Conservation (phyloP, 805 yeast genomes). For the Teunomyces pallodes region DNA sequence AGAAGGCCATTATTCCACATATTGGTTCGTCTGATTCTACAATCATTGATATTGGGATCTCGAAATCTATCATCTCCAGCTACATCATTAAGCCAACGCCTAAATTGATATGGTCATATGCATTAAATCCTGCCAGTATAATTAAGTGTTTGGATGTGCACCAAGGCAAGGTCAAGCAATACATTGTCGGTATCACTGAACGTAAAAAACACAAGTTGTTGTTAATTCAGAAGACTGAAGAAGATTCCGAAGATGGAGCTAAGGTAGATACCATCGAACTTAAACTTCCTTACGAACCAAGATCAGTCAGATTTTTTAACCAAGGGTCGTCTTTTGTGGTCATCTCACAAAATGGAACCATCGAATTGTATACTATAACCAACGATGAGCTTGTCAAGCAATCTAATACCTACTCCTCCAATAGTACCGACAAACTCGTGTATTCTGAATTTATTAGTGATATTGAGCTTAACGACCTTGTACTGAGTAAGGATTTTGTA, state of each 20-base stretch:
- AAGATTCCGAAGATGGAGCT: conserved; percentile 5
- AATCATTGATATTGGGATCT: conserved; percentile 49
- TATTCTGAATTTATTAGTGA: conserved; percentile 26
- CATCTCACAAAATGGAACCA: conserved; percentile 27
- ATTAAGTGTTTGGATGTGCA: conserved; percentile 42
- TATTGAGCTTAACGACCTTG: conserved; percentile 15
- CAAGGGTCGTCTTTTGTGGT: conserved; percentile 12
- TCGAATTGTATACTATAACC: conserved; percentile 15
- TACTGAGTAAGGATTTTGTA: conserved; percentile 23
- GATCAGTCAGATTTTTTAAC: conserved; percentile 6
- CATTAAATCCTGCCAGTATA: conserved; percentile 47
- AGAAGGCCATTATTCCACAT: conserved; percentile 23
- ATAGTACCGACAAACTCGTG: conserved; percentile 25
- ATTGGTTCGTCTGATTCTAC: conserved; percentile 22
- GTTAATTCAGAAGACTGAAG: conserved; percentile 15
- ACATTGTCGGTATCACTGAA: conserved; percentile 41
- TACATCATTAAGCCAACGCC: conserved; percentile 56
- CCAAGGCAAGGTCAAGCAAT: conserved; percentile 17
- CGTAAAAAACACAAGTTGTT: conserved; percentile 27
- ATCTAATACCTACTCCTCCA: background rate
- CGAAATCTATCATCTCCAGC: conserved; percentile 52
- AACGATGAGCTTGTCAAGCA: background rate
- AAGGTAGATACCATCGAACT: conserved; percentile 9
- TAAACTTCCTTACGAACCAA: conserved; percentile 5
- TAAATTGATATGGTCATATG: conserved; percentile 53